Evolutionary conservation across 108 stramenopile genomes (phyloP).

Genomic region (Skeletonema tropicum): DNA sequence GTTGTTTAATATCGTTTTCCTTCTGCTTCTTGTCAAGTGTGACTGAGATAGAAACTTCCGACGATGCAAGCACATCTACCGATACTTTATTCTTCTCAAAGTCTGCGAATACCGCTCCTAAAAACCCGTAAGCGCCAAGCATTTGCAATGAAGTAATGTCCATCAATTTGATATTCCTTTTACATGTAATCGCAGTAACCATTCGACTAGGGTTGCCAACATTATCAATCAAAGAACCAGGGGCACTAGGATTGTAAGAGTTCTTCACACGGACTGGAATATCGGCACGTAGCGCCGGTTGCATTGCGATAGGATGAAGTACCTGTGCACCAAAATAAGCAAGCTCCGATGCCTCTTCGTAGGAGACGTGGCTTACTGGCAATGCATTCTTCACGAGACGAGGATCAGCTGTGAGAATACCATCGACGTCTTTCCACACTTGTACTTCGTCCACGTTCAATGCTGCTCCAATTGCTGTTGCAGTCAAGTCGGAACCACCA

Average conservation of each 20-base stretch:
- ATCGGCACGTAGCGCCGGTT: slow-evolving; percentile 80
- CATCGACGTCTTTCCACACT: slow-evolving; percentile 99
- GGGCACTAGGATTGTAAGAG: slow-evolving; percentile 93
- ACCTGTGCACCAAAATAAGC: slow-evolving; percentile 99
- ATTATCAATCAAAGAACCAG: slow-evolving; percentile 88
- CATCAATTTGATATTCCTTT: slow-evolving; percentile 85
- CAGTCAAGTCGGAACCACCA: slow-evolving; percentile 95
- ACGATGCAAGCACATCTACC: slow-evolving; percentile 98
- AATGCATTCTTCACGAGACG: slow-evolving; percentile 85
- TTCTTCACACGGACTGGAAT: slow-evolving; percentile 97
- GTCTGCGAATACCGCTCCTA: slow-evolving; percentile 88
- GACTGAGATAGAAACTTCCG: slow-evolving; percentile 96
- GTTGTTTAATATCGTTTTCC: slow-evolving; percentile 43
- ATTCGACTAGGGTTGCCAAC: slow-evolving; percentile 57
- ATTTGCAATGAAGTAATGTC: slow-evolving; percentile 94
- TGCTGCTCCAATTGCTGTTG: slow-evolving; percentile 92
- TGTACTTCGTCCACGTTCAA: slow-evolving; percentile 89
- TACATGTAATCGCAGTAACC: slow-evolving; percentile 98
- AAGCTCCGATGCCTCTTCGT: slow-evolving; percentile 96
- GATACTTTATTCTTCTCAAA: slow-evolving; percentile 96
- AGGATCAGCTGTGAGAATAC: slow-evolving; percentile 96
- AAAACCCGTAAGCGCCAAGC: slow-evolving; percentile 97
- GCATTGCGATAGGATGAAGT: slow-evolving; percentile 94
- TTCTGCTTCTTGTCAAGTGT: slow-evolving; percentile 95
- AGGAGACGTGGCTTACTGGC: slow-evolving; percentile 85